These are phyloP conservation scores for Nepenthes mirabilis DNA, from an alignment of 148 eudicot genomes.

Conservation along the genomic window DNA sequence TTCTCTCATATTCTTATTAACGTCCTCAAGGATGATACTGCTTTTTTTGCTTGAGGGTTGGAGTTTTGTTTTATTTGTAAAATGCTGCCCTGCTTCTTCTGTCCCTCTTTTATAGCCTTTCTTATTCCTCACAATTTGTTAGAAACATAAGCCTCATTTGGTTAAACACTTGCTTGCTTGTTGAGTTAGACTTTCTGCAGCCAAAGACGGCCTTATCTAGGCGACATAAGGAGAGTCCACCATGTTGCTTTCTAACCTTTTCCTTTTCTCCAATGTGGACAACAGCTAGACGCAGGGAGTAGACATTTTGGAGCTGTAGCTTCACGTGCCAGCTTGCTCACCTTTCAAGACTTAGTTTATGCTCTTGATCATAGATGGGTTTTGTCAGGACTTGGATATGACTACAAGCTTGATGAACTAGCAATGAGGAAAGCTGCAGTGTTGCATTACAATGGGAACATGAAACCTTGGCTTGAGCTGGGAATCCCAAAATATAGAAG, in stretches of 20 bases:
- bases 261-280: constrained; percentile 2
- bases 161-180: not conserved
- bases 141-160: not conserved
- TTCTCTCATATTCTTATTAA: no score
- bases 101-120: no score
- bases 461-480: constrained; percentile 98
- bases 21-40: no score
- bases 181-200: no score
- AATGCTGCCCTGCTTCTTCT: no score
- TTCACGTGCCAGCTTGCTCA: constrained; percentile 56
- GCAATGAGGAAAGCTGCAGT: constrained; percentile 48
- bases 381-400: constrained; percentile 81
- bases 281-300: constrained; percentile 27
- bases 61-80: no score
- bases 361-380: constrained; percentile 66
- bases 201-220: no score
- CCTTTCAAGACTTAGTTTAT: constrained; percentile 54
- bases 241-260: constrained; percentile 8
- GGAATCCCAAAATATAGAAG: constrained; percentile 62
- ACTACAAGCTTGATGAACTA: constrained; percentile 42
- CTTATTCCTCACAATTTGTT: not conserved
- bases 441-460: constrained; percentile 84
- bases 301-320: constrained; percentile 30
- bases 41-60: no score
- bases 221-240: no score